A percentile compares a stretch with the other conserved stretches of the same genome.
Conservation (phyloP, 345 rosid genomes). For the Turritis glabra region DNA sequence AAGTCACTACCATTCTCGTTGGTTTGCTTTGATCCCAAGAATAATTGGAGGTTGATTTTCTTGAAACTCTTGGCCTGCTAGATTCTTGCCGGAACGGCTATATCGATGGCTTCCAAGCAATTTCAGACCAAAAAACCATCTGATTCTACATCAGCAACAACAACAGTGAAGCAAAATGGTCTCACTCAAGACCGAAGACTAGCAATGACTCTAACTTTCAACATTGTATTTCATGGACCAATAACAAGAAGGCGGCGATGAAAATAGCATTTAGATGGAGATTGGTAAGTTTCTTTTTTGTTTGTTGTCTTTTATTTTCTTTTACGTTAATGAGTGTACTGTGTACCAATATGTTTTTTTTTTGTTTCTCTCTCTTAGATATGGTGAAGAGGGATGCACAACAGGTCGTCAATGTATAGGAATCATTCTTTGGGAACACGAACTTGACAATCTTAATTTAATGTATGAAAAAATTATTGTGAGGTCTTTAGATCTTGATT, state of each 20-base stretch:
- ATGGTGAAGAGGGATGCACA: conserved; percentile 13
- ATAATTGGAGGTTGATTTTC: not conserved
- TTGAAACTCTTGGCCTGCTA: conserved; percentile 31
- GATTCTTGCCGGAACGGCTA: conserved; percentile 76
- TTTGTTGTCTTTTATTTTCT: not conserved
- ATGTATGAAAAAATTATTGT: too few species aligned
- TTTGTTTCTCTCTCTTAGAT: conserved; percentile 5
- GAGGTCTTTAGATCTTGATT: not conserved
- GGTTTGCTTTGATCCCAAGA: not conserved
- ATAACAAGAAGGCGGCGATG: not conserved
- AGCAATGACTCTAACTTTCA: conserved; percentile 46
- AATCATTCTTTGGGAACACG: conserved; percentile 34
- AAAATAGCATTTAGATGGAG: not conserved
- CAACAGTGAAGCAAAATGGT: conserved; percentile 72
- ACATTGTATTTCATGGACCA: not conserved
- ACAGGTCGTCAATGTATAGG: conserved; percentile 22
- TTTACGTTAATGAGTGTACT: not conserved
- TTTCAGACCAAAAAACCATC: conserved; percentile 44
- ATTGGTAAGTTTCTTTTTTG: not conserved
- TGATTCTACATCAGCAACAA: conserved; percentile 39
- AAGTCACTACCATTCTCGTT: conserved; percentile 43
- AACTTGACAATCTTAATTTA: not conserved
- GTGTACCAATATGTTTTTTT: conserved; percentile 2
- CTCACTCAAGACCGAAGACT: conserved; percentile 64
- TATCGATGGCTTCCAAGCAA: conserved; percentile 61